Evolutionary conservation across 2,329 filamentous ascomycete genomes (phyloP).

Genomic region (Pyrenochaeta sp.): DNA sequence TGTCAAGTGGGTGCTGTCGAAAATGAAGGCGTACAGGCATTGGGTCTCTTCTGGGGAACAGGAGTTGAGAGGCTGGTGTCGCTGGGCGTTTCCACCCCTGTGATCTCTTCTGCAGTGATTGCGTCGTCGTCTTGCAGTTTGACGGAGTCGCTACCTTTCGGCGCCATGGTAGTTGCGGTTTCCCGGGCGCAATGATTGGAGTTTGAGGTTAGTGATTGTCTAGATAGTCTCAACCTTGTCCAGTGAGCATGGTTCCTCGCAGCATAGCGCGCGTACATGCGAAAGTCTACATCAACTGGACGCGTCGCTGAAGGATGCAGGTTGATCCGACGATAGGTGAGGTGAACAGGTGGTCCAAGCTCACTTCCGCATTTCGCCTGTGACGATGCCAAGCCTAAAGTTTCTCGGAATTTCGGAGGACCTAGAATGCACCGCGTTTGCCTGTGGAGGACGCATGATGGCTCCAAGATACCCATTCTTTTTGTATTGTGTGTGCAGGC

Average conservation of each 20-base stretch:
- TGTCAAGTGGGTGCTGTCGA: not conserved
- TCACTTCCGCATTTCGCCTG: slow-evolving; percentile 9
- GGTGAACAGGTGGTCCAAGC: slow-evolving; percentile 14
- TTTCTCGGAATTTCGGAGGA: slow-evolving; percentile 21
- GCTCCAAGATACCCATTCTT: slow-evolving; percentile 1
- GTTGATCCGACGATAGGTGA: slow-evolving; percentile 5
- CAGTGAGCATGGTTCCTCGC: too few species aligned
- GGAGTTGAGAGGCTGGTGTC: slow-evolving; percentile 2
- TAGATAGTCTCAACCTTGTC: too few species aligned
- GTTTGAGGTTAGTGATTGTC: not conserved
- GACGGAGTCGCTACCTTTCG: slow-evolving; percentile 2
- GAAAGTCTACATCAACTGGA: too few species aligned
- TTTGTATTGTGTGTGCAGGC: too few species aligned
- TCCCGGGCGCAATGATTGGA: not conserved
- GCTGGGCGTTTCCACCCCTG: slow-evolving; percentile 15
- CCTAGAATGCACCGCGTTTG: slow-evolving; percentile 1
- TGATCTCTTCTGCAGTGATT: slow-evolving; percentile 31
- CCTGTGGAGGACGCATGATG: slow-evolving; percentile 6
- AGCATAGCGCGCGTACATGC: too few species aligned
- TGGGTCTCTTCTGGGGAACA: slow-evolving; percentile 37
- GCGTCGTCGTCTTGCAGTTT: slow-evolving; percentile 20
- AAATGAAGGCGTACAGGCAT: slow-evolving; percentile 44
- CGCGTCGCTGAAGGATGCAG: too few species aligned
- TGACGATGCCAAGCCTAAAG: slow-evolving; percentile 18
- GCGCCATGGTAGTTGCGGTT: slow-evolving; percentile 10